phyloP scores from a whole-genome alignment of 306 rosid genomes.

The Cicer bijugum region DNA sequence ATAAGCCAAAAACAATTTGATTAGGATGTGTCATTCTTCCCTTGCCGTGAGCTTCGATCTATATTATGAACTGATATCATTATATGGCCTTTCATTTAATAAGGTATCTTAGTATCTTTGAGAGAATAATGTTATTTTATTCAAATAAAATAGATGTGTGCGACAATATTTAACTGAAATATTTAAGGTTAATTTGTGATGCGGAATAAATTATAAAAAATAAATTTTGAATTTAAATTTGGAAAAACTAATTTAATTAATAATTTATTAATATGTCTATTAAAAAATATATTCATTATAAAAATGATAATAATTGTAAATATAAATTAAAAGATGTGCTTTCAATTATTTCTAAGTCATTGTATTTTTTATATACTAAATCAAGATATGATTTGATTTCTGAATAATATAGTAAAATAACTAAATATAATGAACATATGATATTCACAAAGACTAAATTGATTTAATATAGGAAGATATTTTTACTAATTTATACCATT shows the following conservation, averaged over 20 bases:
- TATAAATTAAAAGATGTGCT: no score
- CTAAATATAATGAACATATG: neutral
- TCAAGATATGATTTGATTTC: no score
- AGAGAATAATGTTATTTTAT: neutral
- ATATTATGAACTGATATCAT: neutral
- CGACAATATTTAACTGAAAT: neutral
- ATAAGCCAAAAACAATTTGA: conserved; percentile 23
- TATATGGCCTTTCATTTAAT: no score
- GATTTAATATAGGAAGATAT: conserved; percentile 7
- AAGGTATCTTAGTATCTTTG: neutral
- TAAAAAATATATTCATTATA: no score
- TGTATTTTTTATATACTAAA: neutral
- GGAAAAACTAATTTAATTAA: no score
- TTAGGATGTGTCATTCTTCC: conserved; percentile 13
- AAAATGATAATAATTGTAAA: no score
- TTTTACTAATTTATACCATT: neutral
- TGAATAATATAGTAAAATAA: no score
- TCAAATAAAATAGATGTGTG: neutral
- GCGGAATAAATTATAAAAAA: no score
- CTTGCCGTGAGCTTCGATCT: conserved; percentile 19
- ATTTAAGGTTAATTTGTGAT: neutral
- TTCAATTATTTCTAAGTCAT: neutral
- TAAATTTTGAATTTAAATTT: neutral
- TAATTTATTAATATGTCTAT: no score
- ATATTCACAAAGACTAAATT: conserved; percentile 6